Evolutionary conservation across 2,329 filamentous ascomycete species (phyloP).

Genomic region (Microthyrium microscopicum): DNA sequence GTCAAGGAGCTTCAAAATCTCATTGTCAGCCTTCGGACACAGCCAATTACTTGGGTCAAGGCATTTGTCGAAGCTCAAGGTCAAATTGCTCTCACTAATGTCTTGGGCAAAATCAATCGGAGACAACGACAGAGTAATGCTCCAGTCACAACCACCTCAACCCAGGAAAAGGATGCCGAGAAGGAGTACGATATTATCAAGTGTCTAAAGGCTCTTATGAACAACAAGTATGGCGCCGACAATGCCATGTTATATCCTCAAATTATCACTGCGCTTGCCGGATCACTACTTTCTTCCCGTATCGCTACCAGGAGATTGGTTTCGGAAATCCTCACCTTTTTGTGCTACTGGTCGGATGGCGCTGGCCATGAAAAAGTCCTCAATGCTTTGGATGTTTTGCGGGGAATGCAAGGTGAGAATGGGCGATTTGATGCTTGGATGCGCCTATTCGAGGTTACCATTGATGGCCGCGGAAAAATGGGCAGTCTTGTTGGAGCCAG

Average conservation of each 20-base stretch:
- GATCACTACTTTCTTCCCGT: constrained; percentile 72
- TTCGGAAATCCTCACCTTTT: constrained; percentile 87
- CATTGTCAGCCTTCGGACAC: constrained; percentile 85
- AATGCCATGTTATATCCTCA: constrained; percentile 83
- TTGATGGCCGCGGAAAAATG: constrained; percentile 97
- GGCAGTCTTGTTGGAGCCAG: constrained; percentile 92
- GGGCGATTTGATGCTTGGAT: constrained; percentile 97
- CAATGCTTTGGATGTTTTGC: constrained; percentile 82
- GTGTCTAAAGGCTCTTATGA: constrained; percentile 92
- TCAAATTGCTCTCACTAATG: constrained; percentile 86
- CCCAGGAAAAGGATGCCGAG: constrained; percentile 62
- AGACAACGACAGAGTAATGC: constrained; percentile 64
- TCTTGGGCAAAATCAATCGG: constrained; percentile 85
- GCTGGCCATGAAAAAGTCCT: constrained; percentile 87
- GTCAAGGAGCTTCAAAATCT: constrained; percentile 83
- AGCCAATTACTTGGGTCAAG: constrained; percentile 94
- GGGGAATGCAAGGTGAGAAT: constrained; percentile 74
- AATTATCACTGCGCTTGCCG: constrained; percentile 74
- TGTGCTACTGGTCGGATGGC: constrained; percentile 85
- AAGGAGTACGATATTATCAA: constrained; percentile 95
- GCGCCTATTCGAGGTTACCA: constrained; percentile 91
- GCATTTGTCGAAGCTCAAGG: constrained; percentile 95
- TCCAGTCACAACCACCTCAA: constrained; percentile 36
- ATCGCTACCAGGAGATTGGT: constrained; percentile 87
- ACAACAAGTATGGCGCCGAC: constrained; percentile 97